Evolutionary conservation across 1,139 yeast genomes (phyloP).

Genomic region (Yamadazyma mexicana): DNA sequence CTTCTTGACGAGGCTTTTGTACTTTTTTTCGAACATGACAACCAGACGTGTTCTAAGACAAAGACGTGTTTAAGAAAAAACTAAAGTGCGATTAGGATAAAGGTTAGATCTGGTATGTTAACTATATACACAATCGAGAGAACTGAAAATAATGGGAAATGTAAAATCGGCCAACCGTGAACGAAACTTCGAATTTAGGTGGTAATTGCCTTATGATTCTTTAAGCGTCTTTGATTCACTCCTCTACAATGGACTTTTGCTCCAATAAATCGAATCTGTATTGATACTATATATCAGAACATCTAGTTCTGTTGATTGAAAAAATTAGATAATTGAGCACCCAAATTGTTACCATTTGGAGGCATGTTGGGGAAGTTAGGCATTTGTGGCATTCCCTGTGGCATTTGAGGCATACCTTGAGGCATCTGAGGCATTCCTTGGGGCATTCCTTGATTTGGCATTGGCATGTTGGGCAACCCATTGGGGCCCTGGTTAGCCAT

Average conservation of each 20-base stretch:
- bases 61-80: too few species aligned
- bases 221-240: too few species aligned
- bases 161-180: too few species aligned
- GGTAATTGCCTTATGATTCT: too few species aligned
- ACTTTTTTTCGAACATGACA: background rate
- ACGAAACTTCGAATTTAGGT: too few species aligned
- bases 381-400: constrained; percentile 22
- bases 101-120: too few species aligned
- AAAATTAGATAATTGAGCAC: constrained; percentile 39
- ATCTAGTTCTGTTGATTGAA: constrained; percentile 18
- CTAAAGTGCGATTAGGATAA: too few species aligned
- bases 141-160: too few species aligned
- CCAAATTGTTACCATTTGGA: constrained; percentile 18
- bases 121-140: too few species aligned
- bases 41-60: background rate
- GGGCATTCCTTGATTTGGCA: constrained; percentile 4
- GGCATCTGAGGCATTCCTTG: constrained; percentile 10
- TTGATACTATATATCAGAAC: constrained; percentile 1
- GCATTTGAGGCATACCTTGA: constrained; percentile 15
- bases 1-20: constrained; percentile 1
- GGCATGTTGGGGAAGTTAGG: constrained; percentile 16
- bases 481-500: background rate
- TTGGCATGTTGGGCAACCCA: background rate
- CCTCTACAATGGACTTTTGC: too few species aligned
- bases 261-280: too few species aligned